phyloP scores from a whole-genome alignment of 768 basidiomycete genomes.

The Naganishia onofrii region DNA sequence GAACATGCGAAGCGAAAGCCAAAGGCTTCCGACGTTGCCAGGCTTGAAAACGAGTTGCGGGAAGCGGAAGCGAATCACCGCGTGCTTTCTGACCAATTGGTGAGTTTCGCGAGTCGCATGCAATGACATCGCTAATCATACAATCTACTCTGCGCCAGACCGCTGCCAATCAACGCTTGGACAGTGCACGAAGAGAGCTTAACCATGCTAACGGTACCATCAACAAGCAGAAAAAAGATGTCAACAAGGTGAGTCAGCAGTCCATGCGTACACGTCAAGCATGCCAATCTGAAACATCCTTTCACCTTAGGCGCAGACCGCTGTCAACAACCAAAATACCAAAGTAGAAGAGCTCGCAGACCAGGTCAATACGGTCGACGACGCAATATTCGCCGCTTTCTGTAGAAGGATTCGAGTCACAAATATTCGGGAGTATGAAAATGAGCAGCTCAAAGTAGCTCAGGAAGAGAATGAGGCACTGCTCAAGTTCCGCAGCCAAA shows the following conservation, averaged over 20 bases:
- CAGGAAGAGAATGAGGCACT: conserved; percentile 76
- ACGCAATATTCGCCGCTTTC: conserved; percentile 61
- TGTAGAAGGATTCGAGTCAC: conserved; percentile 31
- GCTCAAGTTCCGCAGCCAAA: conserved; percentile 37
- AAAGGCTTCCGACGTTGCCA: conserved; percentile 6
- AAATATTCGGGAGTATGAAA: conserved; percentile 67
- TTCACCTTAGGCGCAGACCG: conserved; percentile 12
- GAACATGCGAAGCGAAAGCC: conserved; percentile 23
- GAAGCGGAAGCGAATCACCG: conserved; percentile 15
- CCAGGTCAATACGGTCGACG: conserved; percentile 73
- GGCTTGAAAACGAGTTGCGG: neutral
- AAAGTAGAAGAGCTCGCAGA: conserved; percentile 61
- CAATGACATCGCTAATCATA: neutral
- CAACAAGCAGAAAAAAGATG: conserved; percentile 40
- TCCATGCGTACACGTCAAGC: neutral
- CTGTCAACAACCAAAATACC: conserved; percentile 51
- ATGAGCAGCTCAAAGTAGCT: conserved; percentile 70
- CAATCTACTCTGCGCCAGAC: conserved; percentile 56
- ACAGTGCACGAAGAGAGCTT: conserved; percentile 76
- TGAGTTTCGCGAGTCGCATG: neutral
- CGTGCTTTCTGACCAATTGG: conserved; percentile 8
- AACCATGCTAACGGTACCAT: conserved; percentile 60
- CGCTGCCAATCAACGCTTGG: conserved; percentile 70
- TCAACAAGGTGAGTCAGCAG: conserved; percentile 42
- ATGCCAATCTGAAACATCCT: neutral